A percentile compares a stretch with the other conserved stretches of the same genome.
These are phyloP conservation scores for Pleurotus tuoliensis DNA, from an alignment of 768 basidiomycete species.

Conservation along the genomic window DNA sequence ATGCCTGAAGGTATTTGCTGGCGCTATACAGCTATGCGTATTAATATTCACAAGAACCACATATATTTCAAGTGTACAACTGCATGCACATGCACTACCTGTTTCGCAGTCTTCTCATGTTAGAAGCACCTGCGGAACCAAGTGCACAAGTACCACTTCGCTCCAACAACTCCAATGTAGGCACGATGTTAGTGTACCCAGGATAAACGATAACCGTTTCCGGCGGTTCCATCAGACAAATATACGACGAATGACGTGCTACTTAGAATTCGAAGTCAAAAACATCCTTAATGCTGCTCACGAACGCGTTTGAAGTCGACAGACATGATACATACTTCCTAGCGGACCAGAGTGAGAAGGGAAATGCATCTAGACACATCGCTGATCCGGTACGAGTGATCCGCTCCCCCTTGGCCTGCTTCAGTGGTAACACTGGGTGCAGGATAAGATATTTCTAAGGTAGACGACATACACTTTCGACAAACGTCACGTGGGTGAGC, in stretches of 20 bases:
- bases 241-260: not conserved
- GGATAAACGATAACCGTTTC: no score
- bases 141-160: not conserved
- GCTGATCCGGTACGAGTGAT: slow-evolving; percentile 2
- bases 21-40: not conserved
- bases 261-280: not conserved
- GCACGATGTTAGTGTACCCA: no score
- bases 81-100: not conserved
- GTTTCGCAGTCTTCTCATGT: not conserved
- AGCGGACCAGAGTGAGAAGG: not conserved
- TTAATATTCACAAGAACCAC: not conserved
- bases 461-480: no score
- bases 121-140: not conserved
- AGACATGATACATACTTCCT: not conserved
- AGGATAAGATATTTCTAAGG: no score
- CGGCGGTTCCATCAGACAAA: not conserved
- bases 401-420: not conserved
- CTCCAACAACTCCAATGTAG: not conserved
- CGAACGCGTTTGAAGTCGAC: slow-evolving; percentile 1
- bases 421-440: no score
- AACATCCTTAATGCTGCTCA: not conserved
- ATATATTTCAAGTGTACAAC: not conserved
- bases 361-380: not conserved
- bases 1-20: not conserved
- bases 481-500: no score